Evolutionary conservation across 768 basidiomycete genomes (phyloP), one percentile per base, ranked within the genome.

Genomic region (Mycena rosella): DNA sequence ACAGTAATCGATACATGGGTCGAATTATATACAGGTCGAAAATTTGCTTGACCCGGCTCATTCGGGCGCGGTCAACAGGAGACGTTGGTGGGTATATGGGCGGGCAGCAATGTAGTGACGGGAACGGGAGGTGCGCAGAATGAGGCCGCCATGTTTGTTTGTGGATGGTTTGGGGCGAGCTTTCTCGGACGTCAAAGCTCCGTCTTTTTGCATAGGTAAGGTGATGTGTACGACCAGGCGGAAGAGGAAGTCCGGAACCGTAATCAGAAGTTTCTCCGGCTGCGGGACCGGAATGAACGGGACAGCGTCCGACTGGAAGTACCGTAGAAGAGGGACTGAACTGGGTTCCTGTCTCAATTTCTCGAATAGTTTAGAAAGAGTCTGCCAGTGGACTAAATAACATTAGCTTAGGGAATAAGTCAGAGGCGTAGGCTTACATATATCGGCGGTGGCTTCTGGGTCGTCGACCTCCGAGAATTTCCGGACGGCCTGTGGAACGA

Each of bases 401-500:
- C 13, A 9, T 24, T 42, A 61, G 29, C 38, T 36, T 17, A 5
- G 14, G 5, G 5, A 52, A 5, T 24, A 22, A 14, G 17, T 26
- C 2, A 27, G 15, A 18, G 17, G 38, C 14, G 38, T 40, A 22
- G 27, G 14, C 42, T 10, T 40, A 62, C 60, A 53, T 74, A 14
- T 72, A 13, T 36, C 40, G 22, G 30, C 42, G 17, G 45, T 22
- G 6, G 7, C 38, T n/a, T 56, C 57, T 9, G 45, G 38, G 10
- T 58, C 52, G 20, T 36, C 60, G 24, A 68, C 45, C 14, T 65
- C 57, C 14, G 67, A 59, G 49, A 54, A 59, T 40, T 51, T 63
- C 44, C 48, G 54, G 8, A 56, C 57, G 24, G 72, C 63, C n/a
- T 68, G 30, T 15, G 78, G 65, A 44, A 75, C 74, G 0, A 77